Evolutionary conservation across 805 yeast species (phyloP), one percentile per base, ranked within the genome.

Genomic region (Wickerhamomyces kurtzmanii): DNA sequence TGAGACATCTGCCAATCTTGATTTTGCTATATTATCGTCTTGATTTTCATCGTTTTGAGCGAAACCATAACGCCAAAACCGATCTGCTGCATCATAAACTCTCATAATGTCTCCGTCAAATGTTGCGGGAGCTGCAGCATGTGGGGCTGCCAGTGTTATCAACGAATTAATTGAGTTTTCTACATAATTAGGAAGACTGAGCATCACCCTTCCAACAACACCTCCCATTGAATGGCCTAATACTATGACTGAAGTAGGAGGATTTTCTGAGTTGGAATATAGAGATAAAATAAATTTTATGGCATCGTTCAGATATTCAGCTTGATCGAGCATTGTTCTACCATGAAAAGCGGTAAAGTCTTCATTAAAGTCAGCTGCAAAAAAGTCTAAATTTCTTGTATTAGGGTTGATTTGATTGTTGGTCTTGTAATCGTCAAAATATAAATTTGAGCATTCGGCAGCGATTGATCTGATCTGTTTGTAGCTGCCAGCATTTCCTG

Each of bases 171-270:
- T 74, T 1, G 95, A 79, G 14, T 66, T 70, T 4, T 68, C 68
- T 1, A 61, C 43, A 47, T 84, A 87, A 45, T 85, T 87, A 1
- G 85, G 80, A 29, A 89, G 54, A 0, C 93, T 75, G 6, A 84
- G 65, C 72, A 87, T 72, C 0, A 84, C 76, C 33, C 97, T 64
- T 4, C 95, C 81, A 1, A 91, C 97, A 12, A 89, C 71, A 3
- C 98, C 98, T 23, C 98, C 98, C 98, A 89, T 89, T 1, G 97
- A 89, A 56, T 89, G 98, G 3, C 85, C 96, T 1, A 89, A 39
- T 0, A 89, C 48, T 1, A 89, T 71, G 2, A 89, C 94, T 0
- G 95, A 80, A 16, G 52, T 49, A 0, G 91, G 91, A 6, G 49
- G 43, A 2, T 49, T 46, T 13, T 49, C 51, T 7, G 57, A 26